Evolutionary conservation across 306 rosid species (phyloP).

Genomic region (Gynostemma pentaphyllum): DNA sequence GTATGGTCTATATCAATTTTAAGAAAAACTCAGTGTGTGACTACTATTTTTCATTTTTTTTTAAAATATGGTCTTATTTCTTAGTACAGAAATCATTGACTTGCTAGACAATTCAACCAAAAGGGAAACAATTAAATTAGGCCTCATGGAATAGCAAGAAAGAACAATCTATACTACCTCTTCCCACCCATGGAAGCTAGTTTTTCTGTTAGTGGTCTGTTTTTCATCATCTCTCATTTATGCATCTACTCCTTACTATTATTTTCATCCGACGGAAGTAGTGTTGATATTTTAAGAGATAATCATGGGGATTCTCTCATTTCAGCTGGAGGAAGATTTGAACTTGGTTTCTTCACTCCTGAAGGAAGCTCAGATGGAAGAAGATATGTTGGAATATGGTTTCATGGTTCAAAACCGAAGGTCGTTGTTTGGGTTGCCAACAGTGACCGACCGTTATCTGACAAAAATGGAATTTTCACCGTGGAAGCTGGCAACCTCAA

Average conservation of each 20-base stretch:
- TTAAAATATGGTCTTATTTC: too few relatives aligned
- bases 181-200: not conserved
- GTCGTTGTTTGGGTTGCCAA: constrained; percentile 44
- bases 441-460: not conserved
- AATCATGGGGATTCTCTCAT: constrained; percentile 9
- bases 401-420: not conserved
- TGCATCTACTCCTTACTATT: not conserved
- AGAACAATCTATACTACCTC: too few relatives aligned
- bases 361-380: not conserved
- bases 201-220: not conserved
- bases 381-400: constrained; percentile 36
- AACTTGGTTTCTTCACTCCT: constrained; percentile 30
- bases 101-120: too few relatives aligned
- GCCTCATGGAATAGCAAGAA: too few relatives aligned
- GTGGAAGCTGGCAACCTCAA: constrained; percentile 23
- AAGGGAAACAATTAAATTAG: not conserved
- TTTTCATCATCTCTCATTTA: not conserved
- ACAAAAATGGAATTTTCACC: constrained; percentile 11
- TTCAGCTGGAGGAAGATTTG: constrained; percentile 18
- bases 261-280: not conserved
- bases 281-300: not conserved
- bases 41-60: too few relatives aligned
- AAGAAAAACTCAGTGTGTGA: too few relatives aligned
- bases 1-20: too few relatives aligned
- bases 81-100: too few relatives aligned